Evolutionary conservation across 345 rosid species (phyloP), one percentile per base, ranked within the genome.

Genomic region (Euphorbia pulcherrima): DNA sequence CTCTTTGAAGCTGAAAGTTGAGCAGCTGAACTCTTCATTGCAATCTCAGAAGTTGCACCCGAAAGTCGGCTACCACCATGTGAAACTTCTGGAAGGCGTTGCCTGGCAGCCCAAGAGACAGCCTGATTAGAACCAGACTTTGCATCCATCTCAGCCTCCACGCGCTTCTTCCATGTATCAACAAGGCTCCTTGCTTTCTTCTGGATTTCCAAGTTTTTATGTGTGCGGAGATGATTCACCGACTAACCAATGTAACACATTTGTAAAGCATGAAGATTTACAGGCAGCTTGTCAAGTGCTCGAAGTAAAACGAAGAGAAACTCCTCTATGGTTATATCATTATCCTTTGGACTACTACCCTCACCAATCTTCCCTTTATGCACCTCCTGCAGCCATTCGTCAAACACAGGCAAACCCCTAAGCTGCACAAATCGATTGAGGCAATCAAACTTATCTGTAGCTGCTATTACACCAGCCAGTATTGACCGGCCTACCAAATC

Each of bases 301-400:
- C 86, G 97, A 27, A 93, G 92, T 70, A 89, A 79, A 64, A 82
- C 71, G 44, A 85, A 74, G 29, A 93, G 87, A 68, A 90, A 90
- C 21, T 90, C 98, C 40, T 93, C 98, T 0, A 84, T 75, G 9
- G 84, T 72, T 68, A 83, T 86, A 64, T 88, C 97, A 67, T 58
- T 72, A 27, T 90, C 97, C 80, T 80, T 90, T 64, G 81, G 81
- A 74, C 89, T 70, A 57, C 79, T 51, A 74, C 71, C 84, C 77
- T 91, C 91, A 54, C 97, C 92, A 62, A 80, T 64, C 79, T 89
- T 90, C 69, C 97, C 96, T 76, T 83, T 90, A 62, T 90, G 98
- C 64, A 90, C 81, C 78, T 93, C 97, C 79, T 93, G 98, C 18
- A 93, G 90, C 98, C 98, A 93, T 59, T 87, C 98, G 80, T 93